Base-by-base conservation (phyloP, 495 filamentous ascomycete species). In the Aspergillus nidulans region DNA sequence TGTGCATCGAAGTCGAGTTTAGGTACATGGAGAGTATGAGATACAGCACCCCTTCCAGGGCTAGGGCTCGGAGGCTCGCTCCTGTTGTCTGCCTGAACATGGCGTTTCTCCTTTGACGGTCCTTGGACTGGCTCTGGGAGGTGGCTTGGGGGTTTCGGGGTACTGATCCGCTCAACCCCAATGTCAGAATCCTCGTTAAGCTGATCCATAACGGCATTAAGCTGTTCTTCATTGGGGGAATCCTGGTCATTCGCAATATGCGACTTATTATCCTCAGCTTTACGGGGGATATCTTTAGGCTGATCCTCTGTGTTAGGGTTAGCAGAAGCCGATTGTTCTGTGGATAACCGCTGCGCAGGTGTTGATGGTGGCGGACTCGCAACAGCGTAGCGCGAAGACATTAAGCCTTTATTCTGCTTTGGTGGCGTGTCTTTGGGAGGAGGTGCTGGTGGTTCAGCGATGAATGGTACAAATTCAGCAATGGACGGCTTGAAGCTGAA, bases 171-270 rank as follows among this genome's bases (percentile, higher is more conserved):
- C 62, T 88, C 87, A 53, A 91, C 79, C 8, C 88, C 87, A 63
- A 87, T 77, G 53, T 86, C 82, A 0, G 86, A 85, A 53, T 87
- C 85, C 26, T 77, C 80, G 63, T 91, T 86, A 48, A 95, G 77
- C 44, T 90, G 86, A 16, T 85, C 84, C 89, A 95, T 94, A 49
- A 95, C 77, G 23, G 83, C 88, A 68, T 95, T 90, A 58, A 95
- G 85, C 64, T 95, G 90, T 52, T 86, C 84, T 56, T 88, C 86
- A 39, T 87, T 84, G 20, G 82, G 82, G 0, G 74, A 75, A 18
- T 71, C 72, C 5, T 66, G 56, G 9, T 53, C 69, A 19, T 69
- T 65, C 21, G 48, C 21, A 21, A 28, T 23, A 20, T 59, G 49
- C n/a, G 57, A 46, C 10, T 47, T 38, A 13, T 38, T 47, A 18